phyloP scores from a whole-genome alignment of 2,329 filamentous ascomycete genomes.

The Parastagonospora avenae region DNA sequence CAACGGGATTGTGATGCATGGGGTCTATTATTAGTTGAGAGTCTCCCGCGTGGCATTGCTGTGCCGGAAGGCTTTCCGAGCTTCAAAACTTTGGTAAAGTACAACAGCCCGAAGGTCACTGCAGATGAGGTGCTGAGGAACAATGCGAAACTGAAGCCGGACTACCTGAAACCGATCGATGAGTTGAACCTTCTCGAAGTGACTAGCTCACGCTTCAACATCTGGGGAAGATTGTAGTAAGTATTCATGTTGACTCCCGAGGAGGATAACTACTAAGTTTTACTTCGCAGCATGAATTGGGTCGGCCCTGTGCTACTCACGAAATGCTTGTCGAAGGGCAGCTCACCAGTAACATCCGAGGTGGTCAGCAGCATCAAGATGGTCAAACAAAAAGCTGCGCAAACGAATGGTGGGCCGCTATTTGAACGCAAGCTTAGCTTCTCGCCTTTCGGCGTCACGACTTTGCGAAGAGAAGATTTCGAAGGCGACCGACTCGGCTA shows the following conservation, averaged over 20 bases:
- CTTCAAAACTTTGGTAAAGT: slow-evolving; percentile 41
- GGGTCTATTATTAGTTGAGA: slow-evolving; percentile 27
- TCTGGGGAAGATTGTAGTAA: slow-evolving; percentile 41
- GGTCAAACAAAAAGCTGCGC: slow-evolving; percentile 30
- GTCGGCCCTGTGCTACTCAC: slow-evolving; percentile 46
- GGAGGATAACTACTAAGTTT: neutral
- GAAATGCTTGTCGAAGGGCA: slow-evolving; percentile 18
- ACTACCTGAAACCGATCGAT: slow-evolving; percentile 38
- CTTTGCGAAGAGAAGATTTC: slow-evolving; percentile 33
- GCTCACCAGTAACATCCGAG: slow-evolving; percentile 12
- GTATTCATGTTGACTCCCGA: neutral
- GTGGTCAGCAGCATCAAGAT: slow-evolving; percentile 37
- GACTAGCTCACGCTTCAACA: slow-evolving; percentile 45
- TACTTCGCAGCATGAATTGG: slow-evolving; percentile 34
- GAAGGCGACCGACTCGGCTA: slow-evolving; percentile 34
- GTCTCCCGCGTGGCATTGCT: slow-evolving; percentile 6
- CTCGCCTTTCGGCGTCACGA: slow-evolving; percentile 38
- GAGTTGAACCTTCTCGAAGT: slow-evolving; percentile 42
- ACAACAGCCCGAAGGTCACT: slow-evolving; percentile 45
- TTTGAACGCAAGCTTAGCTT: slow-evolving; percentile 45
- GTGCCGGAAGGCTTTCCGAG: slow-evolving; percentile 27
- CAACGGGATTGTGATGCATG: slow-evolving; percentile 30
- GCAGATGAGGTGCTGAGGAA: slow-evolving; percentile 34
- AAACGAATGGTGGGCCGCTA: slow-evolving; percentile 14
- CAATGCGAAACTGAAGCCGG: slow-evolving; percentile 32